A percentile compares a stretch with the other conserved stretches of the same genome.
phyloP scores from a whole-genome alignment of 164 flowering plant genomes.

The Magnolia sinica region DNA sequence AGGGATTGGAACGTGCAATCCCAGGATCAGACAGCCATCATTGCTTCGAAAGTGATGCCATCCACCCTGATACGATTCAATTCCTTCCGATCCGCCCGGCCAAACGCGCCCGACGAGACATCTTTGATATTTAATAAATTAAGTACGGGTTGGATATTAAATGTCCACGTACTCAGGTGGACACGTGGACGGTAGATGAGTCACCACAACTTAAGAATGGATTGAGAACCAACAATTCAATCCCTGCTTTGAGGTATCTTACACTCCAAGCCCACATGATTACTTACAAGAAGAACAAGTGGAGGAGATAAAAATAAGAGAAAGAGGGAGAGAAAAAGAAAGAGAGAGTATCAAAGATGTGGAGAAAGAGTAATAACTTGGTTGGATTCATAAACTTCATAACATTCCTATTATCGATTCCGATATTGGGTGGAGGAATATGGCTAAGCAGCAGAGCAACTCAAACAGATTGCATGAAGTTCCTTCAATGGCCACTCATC shows the following conservation, averaged over 20 bases:
- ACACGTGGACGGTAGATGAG: not conserved
- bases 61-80: too few relatives aligned
- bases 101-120: too few relatives aligned
- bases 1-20: too few relatives aligned
- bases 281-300: not conserved
- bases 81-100: too few relatives aligned
- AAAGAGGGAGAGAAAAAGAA: constrained; percentile 3
- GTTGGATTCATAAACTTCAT: constrained; percentile 77
- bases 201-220: not conserved
- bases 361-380: constrained; percentile 61
- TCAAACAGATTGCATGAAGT: constrained; percentile 75
- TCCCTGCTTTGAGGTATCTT: not conserved
- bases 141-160: too few relatives aligned
- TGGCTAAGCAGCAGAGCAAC: constrained; percentile 86
- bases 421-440: constrained; percentile 83
- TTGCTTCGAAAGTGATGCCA: too few relatives aligned
- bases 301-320: not conserved
- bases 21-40: too few relatives aligned
- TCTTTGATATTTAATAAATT: too few relatives aligned
- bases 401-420: constrained; percentile 75
- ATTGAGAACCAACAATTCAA: not conserved
- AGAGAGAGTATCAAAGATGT: constrained; percentile 8
- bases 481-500: constrained; percentile 92
- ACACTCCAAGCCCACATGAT: not conserved
- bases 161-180: too few relatives aligned